Evolutionary conservation across 768 basidiomycete species (phyloP).

Genomic region (Lactarius psammicola): DNA sequence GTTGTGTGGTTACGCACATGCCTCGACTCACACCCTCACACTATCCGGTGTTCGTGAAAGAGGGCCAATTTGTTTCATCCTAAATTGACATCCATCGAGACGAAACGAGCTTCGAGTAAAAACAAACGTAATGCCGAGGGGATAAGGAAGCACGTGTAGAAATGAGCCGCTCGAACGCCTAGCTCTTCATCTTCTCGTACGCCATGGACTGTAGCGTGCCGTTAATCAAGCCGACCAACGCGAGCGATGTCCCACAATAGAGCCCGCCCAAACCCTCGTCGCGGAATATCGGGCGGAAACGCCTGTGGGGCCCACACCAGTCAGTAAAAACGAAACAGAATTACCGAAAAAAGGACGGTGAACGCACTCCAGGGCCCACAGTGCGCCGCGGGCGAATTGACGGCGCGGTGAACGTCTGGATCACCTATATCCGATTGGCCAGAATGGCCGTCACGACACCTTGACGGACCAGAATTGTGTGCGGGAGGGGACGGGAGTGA

Average conservation of each 20-base stretch:
- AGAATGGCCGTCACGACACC: constrained; percentile 91
- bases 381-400: constrained; percentile 68
- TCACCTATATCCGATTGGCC: constrained; percentile 98
- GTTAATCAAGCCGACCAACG: constrained; percentile 89
- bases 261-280: constrained; percentile 78
- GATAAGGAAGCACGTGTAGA: no score
- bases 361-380: constrained; percentile 71
- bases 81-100: no score
- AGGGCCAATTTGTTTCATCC: no score
- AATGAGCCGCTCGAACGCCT: no score
- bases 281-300: constrained; percentile 64
- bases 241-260: constrained; percentile 84
- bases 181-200: no score
- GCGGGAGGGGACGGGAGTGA: constrained; percentile 6
- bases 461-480: constrained; percentile 36
- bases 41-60: no score
- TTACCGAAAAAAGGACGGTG: no score
- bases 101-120: no score
- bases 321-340: no score
- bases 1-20: no score
- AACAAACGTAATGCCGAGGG: no score
- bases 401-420: constrained; percentile 89
- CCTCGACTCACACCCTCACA: no score
- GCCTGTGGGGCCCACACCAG: constrained; percentile 39
- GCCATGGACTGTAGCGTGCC: constrained; percentile 95